phyloP scores from a whole-genome alignment of 192 early-diverging fungal genomes.

The Coemansia sp. region DNA sequence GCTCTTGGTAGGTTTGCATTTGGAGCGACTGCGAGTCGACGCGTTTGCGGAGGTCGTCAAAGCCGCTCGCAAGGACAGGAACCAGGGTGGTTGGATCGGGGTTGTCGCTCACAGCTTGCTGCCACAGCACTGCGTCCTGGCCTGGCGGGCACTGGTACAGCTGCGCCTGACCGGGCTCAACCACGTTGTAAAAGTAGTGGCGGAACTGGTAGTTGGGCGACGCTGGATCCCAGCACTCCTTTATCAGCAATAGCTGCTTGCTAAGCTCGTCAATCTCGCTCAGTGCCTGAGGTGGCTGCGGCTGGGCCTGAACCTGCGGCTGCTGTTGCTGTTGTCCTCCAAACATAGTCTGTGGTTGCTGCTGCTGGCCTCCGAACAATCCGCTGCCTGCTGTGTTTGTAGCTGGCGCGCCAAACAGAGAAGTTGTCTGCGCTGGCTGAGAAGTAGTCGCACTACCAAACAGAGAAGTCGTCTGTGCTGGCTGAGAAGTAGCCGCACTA shows the following conservation, averaged over 20 bases:
- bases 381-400: slow-evolving; percentile 2
- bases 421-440: slow-evolving; percentile 16
- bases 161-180: slow-evolving; percentile 78
- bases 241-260: slow-evolving; percentile 65
- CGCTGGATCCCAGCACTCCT: slow-evolving; percentile 74
- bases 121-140: slow-evolving; percentile 68
- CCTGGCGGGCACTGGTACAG: slow-evolving; percentile 72
- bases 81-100: slow-evolving; percentile 89
- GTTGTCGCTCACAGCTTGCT: slow-evolving; percentile 81
- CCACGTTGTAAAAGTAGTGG: slow-evolving; percentile 96
- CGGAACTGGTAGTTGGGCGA: slow-evolving; percentile 78
- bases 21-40: slow-evolving; percentile 71
- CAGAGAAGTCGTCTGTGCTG: slow-evolving; percentile 1
- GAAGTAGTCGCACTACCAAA: slow-evolving; percentile 18
- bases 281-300: slow-evolving; percentile 17
- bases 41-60: slow-evolving; percentile 86
- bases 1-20: slow-evolving; percentile 65
- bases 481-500: not conserved
- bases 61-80: slow-evolving; percentile 86
- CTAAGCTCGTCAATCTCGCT: slow-evolving; percentile 50
- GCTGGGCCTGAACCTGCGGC: slow-evolving; percentile 27
- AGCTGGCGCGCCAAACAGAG: slow-evolving; percentile 32
- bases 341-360: slow-evolving; percentile 18
- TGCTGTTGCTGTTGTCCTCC: slow-evolving; percentile 17
- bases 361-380: slow-evolving; percentile 37